A percentile compares a stretch with the other conserved stretches of the same genome.
These are phyloP conservation scores for Aspergillus viridinutans DNA, from an alignment of 2,329 filamentous ascomycete species.

Conservation along the genomic window DNA sequence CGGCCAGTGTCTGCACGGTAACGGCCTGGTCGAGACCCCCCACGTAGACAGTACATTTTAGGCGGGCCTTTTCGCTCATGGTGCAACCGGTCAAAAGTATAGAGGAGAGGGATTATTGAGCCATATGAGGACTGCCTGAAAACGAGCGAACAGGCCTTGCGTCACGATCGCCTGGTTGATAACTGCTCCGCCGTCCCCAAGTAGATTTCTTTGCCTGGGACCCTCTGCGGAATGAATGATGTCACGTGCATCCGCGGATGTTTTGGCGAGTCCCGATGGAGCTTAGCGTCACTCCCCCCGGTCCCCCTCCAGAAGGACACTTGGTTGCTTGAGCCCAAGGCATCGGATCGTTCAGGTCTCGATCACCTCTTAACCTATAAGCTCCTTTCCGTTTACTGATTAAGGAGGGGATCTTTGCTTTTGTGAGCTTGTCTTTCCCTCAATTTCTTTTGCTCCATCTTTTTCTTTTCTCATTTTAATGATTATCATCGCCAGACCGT, in stretches of 20 bases:
- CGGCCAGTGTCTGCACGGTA: conserved; percentile 69
- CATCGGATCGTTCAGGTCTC: conserved; percentile 11
- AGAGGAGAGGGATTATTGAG: background rate
- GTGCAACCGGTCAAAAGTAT: conserved; percentile 18
- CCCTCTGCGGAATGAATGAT: conserved; percentile 23
- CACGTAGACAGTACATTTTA: conserved; percentile 90
- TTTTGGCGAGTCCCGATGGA: conserved; percentile 32
- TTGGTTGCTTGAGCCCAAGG: conserved; percentile 29
- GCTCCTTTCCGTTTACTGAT: conserved; percentile 26
- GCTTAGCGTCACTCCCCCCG: conserved; percentile 27
- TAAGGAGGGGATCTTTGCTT: conserved; percentile 24
- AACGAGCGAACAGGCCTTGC: background rate
- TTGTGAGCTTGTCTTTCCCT: conserved; percentile 7
- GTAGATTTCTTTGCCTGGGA: conserved; percentile 5
- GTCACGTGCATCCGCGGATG: conserved; percentile 31
- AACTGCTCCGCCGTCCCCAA: background rate
- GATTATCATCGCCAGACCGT: conserved; percentile 10
- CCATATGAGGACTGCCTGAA: background rate
- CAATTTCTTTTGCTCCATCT: conserved; percentile 5
- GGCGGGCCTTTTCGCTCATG: conserved; percentile 77
- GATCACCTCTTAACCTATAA: conserved; percentile 20
- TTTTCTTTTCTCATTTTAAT: conserved; percentile 15
- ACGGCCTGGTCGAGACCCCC: conserved; percentile 80
- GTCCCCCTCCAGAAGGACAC: conserved; percentile 36
- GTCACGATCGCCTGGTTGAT: background rate